Percentiles rank a stretch among this genome's conserved stretches.
These are phyloP conservation scores for Macrophomina tecta DNA, from an alignment of 2,329 filamentous ascomycete genomes.

Conservation along the genomic window DNA sequence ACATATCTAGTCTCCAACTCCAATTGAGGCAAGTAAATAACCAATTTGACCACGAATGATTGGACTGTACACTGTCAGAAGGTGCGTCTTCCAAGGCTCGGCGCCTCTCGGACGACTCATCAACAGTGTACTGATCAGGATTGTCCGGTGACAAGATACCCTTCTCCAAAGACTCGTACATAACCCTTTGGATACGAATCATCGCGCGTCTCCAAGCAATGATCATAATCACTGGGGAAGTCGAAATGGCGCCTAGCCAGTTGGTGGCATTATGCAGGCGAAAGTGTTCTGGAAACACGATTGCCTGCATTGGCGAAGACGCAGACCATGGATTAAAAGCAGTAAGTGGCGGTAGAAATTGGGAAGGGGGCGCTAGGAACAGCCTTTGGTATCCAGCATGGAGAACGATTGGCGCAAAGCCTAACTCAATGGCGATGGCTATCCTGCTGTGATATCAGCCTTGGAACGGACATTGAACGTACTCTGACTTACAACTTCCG, in stretches of 20 bases:
- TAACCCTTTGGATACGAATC: conserved; percentile 23
- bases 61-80: conserved; percentile 31
- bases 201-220: conserved; percentile 24
- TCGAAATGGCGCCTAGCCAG: conserved; percentile 20
- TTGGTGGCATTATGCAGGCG: conserved; percentile 38
- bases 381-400: conserved; percentile 26
- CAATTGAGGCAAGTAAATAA: conserved; percentile 38
- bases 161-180: conserved; percentile 27
- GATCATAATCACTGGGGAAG: conserved; percentile 14
- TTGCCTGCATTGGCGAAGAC: conserved; percentile 4
- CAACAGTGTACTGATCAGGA: conserved; percentile 31
- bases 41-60: conserved; percentile 36
- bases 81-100: conserved; percentile 33
- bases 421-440: conserved; percentile 13
- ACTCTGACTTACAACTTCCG: conserved; percentile 11
- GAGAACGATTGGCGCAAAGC: conserved; percentile 25
- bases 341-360: background rate
- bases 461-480: background rate
- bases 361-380: conserved; percentile 15
- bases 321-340: conserved; percentile 23
- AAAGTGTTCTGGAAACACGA: conserved; percentile 27
- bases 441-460: conserved; percentile 1
- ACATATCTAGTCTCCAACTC: conserved; percentile 29
- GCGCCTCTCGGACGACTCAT: conserved; percentile 40
- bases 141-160: conserved; percentile 25